Evolutionary conservation across 1,139 yeast species (phyloP).

Genomic region (Pneumocystis wakefieldiae): DNA sequence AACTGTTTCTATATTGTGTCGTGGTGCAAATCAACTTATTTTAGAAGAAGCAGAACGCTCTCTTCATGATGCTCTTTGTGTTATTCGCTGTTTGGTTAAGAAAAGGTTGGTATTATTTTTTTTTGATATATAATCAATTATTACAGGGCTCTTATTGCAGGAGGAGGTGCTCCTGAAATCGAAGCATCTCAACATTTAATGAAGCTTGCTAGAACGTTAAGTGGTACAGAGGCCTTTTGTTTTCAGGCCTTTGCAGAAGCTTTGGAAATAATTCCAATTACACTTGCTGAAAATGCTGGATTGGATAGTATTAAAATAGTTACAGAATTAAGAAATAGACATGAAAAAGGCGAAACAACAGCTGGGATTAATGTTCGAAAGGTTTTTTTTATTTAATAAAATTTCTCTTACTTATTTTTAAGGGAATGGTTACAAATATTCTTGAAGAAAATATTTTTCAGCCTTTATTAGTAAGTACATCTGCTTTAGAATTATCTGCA

Average conservation of each 20-base stretch:
- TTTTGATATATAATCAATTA: background rate
- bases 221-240: slow-evolving; percentile 89
- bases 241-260: slow-evolving; percentile 95
- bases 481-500: slow-evolving; percentile 86
- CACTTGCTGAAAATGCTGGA: slow-evolving; percentile 96
- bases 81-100: slow-evolving; percentile 84
- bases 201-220: slow-evolving; percentile 59
- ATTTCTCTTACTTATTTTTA: background rate
- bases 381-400: background rate
- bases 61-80: slow-evolving; percentile 93
- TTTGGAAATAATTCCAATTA: slow-evolving; percentile 88
- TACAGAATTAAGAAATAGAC: slow-evolving; percentile 84
- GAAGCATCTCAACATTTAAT: slow-evolving; percentile 73
- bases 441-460: slow-evolving; percentile 89
- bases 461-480: slow-evolving; percentile 86
- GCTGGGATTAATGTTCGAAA: slow-evolving; percentile 96
- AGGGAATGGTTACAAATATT: slow-evolving; percentile 78
- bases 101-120: slow-evolving; percentile 32
- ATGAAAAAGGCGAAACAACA: slow-evolving; percentile 75
- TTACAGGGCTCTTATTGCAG: slow-evolving; percentile 65
- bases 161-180: slow-evolving; percentile 98
- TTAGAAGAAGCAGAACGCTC: slow-evolving; percentile 95
- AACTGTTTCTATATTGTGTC: slow-evolving; percentile 78
- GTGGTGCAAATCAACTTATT: slow-evolving; percentile 86
- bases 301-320: slow-evolving; percentile 87